Conservation (phyloP, 495 filamentous ascomycete species). For the Monascus purpureus region DNA sequence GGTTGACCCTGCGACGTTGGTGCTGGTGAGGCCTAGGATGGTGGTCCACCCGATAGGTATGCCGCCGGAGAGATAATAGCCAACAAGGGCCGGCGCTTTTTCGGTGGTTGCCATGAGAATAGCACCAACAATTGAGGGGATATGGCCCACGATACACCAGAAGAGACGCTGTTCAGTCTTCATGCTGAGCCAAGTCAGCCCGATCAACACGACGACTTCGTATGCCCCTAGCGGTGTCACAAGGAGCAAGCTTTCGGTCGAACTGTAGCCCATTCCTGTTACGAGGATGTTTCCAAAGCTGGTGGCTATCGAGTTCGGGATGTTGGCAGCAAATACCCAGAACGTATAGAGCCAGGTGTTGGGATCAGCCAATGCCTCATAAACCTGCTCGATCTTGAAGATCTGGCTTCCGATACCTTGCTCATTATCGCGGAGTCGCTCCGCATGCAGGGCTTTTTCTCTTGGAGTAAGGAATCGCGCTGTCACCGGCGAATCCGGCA, state of each 20-base stretch:
- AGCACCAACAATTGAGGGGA: slow-evolving; percentile 34
- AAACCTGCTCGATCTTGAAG: slow-evolving; percentile 41
- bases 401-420: slow-evolving; percentile 46
- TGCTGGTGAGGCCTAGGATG: slow-evolving; percentile 33
- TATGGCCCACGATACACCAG: slow-evolving; percentile 11
- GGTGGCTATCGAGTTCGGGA: slow-evolving; percentile 22
- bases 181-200: slow-evolving; percentile 41
- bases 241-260: slow-evolving; percentile 41
- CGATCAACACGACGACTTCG: slow-evolving; percentile 40
- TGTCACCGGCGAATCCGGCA: slow-evolving; percentile 49
- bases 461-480: slow-evolving; percentile 39
- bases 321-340: slow-evolving; percentile 38
- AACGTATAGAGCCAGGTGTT: slow-evolving; percentile 42
- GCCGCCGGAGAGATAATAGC: slow-evolving; percentile 37
- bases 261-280: slow-evolving; percentile 13
- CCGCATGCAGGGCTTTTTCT: slow-evolving; percentile 39
- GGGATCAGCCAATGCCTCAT: slow-evolving; percentile 36
- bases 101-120: slow-evolving; percentile 37
- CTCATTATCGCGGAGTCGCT: slow-evolving; percentile 40
- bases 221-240: slow-evolving; percentile 45
- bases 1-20: slow-evolving; percentile 47
- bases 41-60: slow-evolving; percentile 35
- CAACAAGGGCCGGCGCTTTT: slow-evolving; percentile 29
- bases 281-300: slow-evolving; percentile 20
- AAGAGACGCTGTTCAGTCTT: slow-evolving; percentile 19